Percentiles rank a stretch among this genome's conserved stretches.
These are phyloP conservation scores for Aureobasidium sp. DNA, from an alignment of 2,329 filamentous ascomycete species.

Conservation along the genomic window DNA sequence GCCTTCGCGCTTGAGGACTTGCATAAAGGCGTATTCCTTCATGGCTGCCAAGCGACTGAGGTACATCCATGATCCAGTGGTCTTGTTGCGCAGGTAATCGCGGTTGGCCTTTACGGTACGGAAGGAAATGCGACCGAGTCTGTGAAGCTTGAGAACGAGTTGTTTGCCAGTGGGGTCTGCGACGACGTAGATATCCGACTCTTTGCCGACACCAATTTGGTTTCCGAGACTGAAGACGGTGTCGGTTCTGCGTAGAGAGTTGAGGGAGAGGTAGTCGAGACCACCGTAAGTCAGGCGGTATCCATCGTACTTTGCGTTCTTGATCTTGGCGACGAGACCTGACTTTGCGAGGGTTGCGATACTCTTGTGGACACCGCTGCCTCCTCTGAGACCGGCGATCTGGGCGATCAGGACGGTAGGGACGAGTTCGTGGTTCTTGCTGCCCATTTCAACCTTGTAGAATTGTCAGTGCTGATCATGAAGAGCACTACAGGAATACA, in stretches of 20 bases:
- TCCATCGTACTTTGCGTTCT: slow-evolving; percentile 95
- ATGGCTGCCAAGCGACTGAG: slow-evolving; percentile 85
- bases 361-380: slow-evolving; percentile 67
- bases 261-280: slow-evolving; percentile 92
- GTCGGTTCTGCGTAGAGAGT: slow-evolving; percentile 72
- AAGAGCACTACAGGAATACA: slow-evolving; percentile 22
- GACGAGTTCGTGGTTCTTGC: slow-evolving; percentile 94
- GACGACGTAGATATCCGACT: slow-evolving; percentile 93
- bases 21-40: slow-evolving; percentile 95
- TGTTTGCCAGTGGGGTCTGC: slow-evolving; percentile 70
- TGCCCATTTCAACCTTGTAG: slow-evolving; percentile 77
- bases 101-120: slow-evolving; percentile 92
- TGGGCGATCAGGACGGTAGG: slow-evolving; percentile 82
- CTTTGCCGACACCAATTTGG: slow-evolving; percentile 92
- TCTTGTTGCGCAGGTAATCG: slow-evolving; percentile 81
- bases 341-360: slow-evolving; percentile 90
- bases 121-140: slow-evolving; percentile 91
- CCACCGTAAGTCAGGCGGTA: slow-evolving; percentile 96
- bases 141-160: slow-evolving; percentile 87
- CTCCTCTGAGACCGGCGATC: slow-evolving; percentile 68
- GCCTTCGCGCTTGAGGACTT: slow-evolving; percentile 69
- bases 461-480: slow-evolving; percentile 13
- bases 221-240: slow-evolving; percentile 86
- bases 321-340: slow-evolving; percentile 81
- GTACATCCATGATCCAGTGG: slow-evolving; percentile 92